Evolutionary conservation across 495 filamentous ascomycete species (phyloP), one percentile per base, ranked within the genome.

Genomic region (Rusavskia elegans): DNA sequence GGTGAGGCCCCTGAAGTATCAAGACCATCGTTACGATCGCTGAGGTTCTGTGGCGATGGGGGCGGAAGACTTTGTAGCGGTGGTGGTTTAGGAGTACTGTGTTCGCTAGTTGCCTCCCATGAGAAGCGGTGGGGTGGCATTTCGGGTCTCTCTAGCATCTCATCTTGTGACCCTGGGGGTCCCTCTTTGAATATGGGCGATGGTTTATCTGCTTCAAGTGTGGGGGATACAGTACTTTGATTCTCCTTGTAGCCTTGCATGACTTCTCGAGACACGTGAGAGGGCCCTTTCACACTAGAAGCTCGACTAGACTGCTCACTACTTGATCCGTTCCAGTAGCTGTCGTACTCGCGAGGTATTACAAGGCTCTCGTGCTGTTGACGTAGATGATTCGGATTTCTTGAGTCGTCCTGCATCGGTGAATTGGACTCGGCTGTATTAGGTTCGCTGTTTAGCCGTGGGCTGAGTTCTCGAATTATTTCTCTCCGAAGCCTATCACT

Each of bases 401-500:
- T 48, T 21, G 56, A 55, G 9, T 45, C 21, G 21, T 48, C 37
- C 35, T 54, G 51, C 16, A 54, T 46, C 11, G 52, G 44, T 8
- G 51, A 57, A 48, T 54, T 52, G 1, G 56, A 56, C 38, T 59
- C 53, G 39, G 56, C 56, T 19, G 59, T 56, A 48, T 46, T 54
- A 16, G 59, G 52, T 37, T 61, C 59, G 19, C 53, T 59, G 9
- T 27, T 9, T 5, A 49, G 62, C 48, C 71, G 62, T 10, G 79
- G 74, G 57, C 75, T 87, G 13, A 92, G 65, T n/a, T 79, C 84
- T 36, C 77, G 78, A 25, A 89, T 84, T 35, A 93, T 93, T 57
- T 94, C 88, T 55, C 87, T 82, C 29, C 82, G 69, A 48, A 93
- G 65, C 49, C 79, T 74, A 53, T 94, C 88, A 57, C 76, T 89